A percentile compares a stretch with the other conserved stretches of the same genome.
phyloP scores from a whole-genome alignment of 192 early-diverging fungal genomes.

The Gonapodya sp. region DNA sequence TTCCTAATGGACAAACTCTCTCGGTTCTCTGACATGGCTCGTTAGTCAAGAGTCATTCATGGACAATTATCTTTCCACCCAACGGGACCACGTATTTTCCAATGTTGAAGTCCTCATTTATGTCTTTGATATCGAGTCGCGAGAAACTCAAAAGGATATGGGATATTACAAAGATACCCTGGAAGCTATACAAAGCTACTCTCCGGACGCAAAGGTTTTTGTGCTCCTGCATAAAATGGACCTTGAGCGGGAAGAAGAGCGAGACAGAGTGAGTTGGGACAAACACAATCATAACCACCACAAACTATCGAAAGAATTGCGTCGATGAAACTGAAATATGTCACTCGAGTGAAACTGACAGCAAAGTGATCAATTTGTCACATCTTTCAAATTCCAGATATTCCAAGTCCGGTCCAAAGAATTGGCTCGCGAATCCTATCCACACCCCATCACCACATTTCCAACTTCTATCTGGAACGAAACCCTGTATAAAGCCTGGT shows the following conservation, averaged over 20 bases:
- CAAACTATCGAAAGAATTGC: no score
- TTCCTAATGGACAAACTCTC: no score
- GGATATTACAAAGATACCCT: conserved; percentile 81
- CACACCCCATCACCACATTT: conserved; percentile 60
- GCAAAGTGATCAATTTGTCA: no score
- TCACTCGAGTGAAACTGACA: no score
- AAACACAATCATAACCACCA: neutral
- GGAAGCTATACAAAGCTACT: conserved; percentile 67
- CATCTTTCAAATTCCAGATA: conserved; percentile 29
- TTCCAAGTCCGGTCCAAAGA: conserved; percentile 55
- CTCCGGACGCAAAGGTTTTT: conserved; percentile 86
- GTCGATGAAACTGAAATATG: no score
- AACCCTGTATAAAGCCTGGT: conserved; percentile 93
- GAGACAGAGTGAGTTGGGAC: conserved; percentile 40
- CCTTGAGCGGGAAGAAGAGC: conserved; percentile 64
- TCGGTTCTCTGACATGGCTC: neutral
- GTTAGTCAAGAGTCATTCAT: conserved; percentile 91
- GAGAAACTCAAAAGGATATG: conserved; percentile 85
- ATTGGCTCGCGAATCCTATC: conserved; percentile 56
- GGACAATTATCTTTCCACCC: conserved; percentile 90
- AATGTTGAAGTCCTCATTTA: conserved; percentile 99
- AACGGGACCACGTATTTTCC: conserved; percentile 90
- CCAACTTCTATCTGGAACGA: conserved; percentile 87
- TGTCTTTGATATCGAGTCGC: conserved; percentile 91
- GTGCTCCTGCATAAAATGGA: conserved; percentile 99